Evolutionary conservation across 495 filamentous ascomycete species (phyloP).

Genomic region (Penicillium maclennaniae): DNA sequence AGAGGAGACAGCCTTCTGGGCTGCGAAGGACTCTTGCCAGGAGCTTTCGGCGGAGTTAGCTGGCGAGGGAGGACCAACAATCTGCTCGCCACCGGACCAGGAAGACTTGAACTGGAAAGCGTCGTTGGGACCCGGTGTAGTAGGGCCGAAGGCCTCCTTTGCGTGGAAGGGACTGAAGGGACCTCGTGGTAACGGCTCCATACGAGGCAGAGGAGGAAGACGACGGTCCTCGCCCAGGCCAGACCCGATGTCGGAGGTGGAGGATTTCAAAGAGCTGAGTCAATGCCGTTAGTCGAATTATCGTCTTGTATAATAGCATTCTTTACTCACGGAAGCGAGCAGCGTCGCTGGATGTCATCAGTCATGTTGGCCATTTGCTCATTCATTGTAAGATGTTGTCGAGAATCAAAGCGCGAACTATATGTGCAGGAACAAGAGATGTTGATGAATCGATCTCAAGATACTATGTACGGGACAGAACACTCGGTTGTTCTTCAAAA

Average conservation of each 20-base stretch:
- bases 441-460: conserved; percentile 5
- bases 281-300: neutral
- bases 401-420: conserved; percentile 8
- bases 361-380: conserved; percentile 33
- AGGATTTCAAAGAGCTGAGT: conserved; percentile 18
- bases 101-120: conserved; percentile 37
- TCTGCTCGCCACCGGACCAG: conserved; percentile 32
- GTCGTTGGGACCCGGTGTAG: conserved; percentile 37
- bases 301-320: neutral
- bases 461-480: conserved; percentile 18
- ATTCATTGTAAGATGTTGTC: conserved; percentile 26
- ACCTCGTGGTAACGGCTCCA: conserved; percentile 40
- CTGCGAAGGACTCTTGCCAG: conserved; percentile 37
- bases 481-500: neutral
- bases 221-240: conserved; percentile 35
- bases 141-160: conserved; percentile 31
- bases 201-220: conserved; percentile 41
- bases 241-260: conserved; percentile 17
- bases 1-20: conserved; percentile 24
- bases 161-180: conserved; percentile 40
- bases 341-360: conserved; percentile 33
- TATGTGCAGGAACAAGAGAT: conserved; percentile 20
- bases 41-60: conserved; percentile 43
- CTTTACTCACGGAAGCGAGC: conserved; percentile 42
- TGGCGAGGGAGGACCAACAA: conserved; percentile 39